Conservation (phyloP, 1,284 basidiomycete species). For the Ustilago tritici region DNA sequence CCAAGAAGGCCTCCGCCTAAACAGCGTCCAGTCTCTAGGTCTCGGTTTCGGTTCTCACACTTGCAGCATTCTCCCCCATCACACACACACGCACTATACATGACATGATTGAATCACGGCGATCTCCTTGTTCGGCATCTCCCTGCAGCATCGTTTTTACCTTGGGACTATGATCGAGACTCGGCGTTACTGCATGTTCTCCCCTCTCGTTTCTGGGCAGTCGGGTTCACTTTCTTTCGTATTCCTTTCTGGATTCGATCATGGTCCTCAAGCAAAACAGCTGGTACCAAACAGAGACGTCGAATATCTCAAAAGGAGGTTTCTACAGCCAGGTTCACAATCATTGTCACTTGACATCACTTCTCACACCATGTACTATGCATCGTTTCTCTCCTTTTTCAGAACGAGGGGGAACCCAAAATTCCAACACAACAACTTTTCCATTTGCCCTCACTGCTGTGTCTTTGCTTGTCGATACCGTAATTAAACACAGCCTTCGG, state of each 20-base stretch:
- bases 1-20: slow-evolving; percentile 66
- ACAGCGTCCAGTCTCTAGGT: slow-evolving; percentile 8
- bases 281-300: slow-evolving; percentile 20
- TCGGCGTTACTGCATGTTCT: slow-evolving; percentile 24
- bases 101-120: slow-evolving; percentile 5
- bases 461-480: neutral
- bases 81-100: slow-evolving; percentile 9
- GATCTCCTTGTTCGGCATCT: neutral
- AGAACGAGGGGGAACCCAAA: slow-evolving; percentile 51
- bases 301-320: neutral
- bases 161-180: slow-evolving; percentile 19
- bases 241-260: slow-evolving; percentile 13
- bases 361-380: slow-evolving; percentile 39
- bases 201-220: slow-evolving; percentile 44
- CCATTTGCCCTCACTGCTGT: slow-evolving; percentile 2
- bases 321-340: neutral
- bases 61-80: slow-evolving; percentile 38
- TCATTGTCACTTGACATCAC: slow-evolving; percentile 2
- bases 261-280: neutral
- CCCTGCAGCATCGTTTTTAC: slow-evolving; percentile 17
- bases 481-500: neutral
- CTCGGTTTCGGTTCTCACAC: slow-evolving; percentile 22
- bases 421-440: slow-evolving; percentile 34
- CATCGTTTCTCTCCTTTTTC: slow-evolving; percentile 33
- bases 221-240: slow-evolving; percentile 10